Percentiles rank a stretch among this genome's conserved stretches.
These are phyloP conservation scores for Penicillium cinerascens DNA, from an alignment of 495 filamentous ascomycete species.

Conservation along the genomic window DNA sequence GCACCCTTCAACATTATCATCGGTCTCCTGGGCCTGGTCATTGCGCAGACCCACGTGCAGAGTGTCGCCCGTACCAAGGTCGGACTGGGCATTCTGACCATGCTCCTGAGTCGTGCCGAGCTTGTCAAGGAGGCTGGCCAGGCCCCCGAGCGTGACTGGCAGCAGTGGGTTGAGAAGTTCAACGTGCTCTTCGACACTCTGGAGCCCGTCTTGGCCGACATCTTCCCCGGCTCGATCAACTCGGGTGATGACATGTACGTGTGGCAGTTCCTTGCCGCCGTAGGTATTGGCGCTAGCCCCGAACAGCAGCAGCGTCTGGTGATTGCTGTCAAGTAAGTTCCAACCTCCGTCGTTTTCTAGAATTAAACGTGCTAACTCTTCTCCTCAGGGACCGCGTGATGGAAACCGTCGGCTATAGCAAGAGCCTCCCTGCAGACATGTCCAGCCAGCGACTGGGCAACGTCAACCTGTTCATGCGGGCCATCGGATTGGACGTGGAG, in stretches of 20 bases:
- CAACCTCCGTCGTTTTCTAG: not conserved
- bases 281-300: conserved; percentile 86
- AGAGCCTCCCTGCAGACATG: conserved; percentile 84
- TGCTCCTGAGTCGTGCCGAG: conserved; percentile 91
- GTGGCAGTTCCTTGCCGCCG: conserved; percentile 94
- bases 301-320: conserved; percentile 93
- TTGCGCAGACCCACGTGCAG: conserved; percentile 75
- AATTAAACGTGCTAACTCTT: conserved; percentile 15
- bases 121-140: conserved; percentile 77
- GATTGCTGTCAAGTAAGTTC: conserved; percentile 79
- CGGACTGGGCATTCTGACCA: conserved; percentile 85
- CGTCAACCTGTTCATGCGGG: conserved; percentile 97
- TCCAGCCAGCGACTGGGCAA: conserved; percentile 75
- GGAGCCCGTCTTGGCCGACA: conserved; percentile 73
- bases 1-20: conserved; percentile 85
- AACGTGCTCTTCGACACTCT: conserved; percentile 81
- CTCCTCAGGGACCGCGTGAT: conserved; percentile 77
- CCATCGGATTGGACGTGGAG: conserved; percentile 95
- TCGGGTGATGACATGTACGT: conserved; percentile 88
- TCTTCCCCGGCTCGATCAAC: conserved; percentile 83
- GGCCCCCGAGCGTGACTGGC: conserved; percentile 68
- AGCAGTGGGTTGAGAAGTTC: conserved; percentile 79
- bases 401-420: conserved; percentile 85
- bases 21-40: conserved; percentile 79
- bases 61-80: conserved; percentile 76